Evolutionary conservation across 2,329 filamentous ascomycete species (phyloP).

Genomic region (Rhynchosporium secalis): DNA sequence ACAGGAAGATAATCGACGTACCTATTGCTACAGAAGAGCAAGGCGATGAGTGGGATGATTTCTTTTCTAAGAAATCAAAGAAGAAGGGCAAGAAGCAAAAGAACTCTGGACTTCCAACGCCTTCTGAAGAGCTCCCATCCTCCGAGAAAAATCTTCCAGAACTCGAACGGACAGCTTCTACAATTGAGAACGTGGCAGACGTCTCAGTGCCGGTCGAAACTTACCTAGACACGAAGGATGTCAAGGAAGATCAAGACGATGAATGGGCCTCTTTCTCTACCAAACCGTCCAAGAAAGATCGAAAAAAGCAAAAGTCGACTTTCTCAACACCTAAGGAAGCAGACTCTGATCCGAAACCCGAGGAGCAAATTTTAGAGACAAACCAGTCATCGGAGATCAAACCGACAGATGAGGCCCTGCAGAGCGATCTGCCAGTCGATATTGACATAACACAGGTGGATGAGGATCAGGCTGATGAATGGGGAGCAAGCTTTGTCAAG

Average conservation of each 20-base stretch:
- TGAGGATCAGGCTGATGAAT: constrained; percentile 21
- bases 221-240: not conserved
- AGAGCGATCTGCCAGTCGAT: not conserved
- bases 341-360: not conserved
- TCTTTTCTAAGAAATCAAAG: constrained; percentile 15
- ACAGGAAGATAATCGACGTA: not conserved
- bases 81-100: constrained; percentile 34
- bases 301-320: constrained; percentile 12
- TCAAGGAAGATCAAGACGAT: not conserved
- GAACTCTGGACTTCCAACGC: constrained; percentile 8
- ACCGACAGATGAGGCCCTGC: not conserved
- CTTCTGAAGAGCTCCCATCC: not conserved
- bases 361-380: not conserved
- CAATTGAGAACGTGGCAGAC: not conserved
- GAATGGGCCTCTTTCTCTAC: constrained; percentile 6
- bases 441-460: not conserved
- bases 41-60: constrained; percentile 24
- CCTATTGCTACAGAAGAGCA: constrained; percentile 13
- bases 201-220: not conserved
- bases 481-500: constrained; percentile 16
- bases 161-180: not conserved
- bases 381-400: not conserved
- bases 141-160: not conserved
- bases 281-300: constrained; percentile 14
- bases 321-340: constrained; percentile 8